Base-by-base conservation (phyloP, 495 filamentous ascomycete species). In the Umbilicaria muhlenbergii region DNA sequence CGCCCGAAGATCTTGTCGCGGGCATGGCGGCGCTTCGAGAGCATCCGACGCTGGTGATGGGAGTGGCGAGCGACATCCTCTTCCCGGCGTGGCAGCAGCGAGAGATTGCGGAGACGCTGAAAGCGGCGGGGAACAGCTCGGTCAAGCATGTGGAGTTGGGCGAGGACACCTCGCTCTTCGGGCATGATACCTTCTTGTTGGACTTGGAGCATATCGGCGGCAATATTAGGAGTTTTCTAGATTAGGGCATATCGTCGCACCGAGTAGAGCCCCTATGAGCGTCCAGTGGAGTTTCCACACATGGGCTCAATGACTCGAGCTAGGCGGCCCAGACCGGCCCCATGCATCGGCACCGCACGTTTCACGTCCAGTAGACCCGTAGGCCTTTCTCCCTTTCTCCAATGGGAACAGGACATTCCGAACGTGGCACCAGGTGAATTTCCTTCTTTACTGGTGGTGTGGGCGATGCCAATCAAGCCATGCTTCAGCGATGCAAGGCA, bases 41-140 rank as follows among this genome's bases (percentile, higher is more conserved):
- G 48, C 86, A 85, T 49, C 79, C 83, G 0, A 78, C 82, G 3
- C 66, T 99, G 34, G 82, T 99, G 3, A 78, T 99, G 67, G 91
- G 91, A 15, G 91, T 96, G 10, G 85, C 85, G 1, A 94, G 86
- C 54, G 91, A 99, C 57, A 96, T 94, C 44, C 65, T 99, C 33
- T 99, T 99, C 65, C 91, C 91, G 1, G 86, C 92, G 2, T 99
- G 91, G 89, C 91, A 99, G 62, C 91, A 99, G 66, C 75, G 84
- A 33, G 91, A 99, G 61, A 78, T 96, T 49, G 92, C 91, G 2
- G 77, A 86, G 54, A 81, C 92, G 1, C 62, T 99, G 50, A 71
- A 77, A 42, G 69, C 67, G 24, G 70, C 71, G 0, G 91, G 92
- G 2, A 96, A 94, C 52, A 62, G 69, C 43, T 75, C 63, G 10